phyloP scores from a whole-genome alignment of 2,329 filamentous ascomycete species.

The Talaromyces sp. region DNA sequence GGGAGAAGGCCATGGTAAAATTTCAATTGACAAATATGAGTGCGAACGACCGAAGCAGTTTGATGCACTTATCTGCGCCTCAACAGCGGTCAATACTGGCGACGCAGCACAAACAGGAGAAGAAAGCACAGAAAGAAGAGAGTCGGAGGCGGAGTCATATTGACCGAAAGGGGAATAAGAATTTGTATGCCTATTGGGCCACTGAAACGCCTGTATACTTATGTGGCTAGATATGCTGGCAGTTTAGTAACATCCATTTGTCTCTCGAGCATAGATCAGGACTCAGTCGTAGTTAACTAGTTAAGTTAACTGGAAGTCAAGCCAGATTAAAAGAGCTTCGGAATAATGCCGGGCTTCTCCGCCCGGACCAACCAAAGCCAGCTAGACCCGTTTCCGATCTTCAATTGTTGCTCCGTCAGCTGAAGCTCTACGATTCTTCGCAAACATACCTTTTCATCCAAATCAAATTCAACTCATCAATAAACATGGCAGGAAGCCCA shows the following conservation, averaged over 20 bases:
- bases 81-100: constrained; percentile 7
- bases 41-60: constrained; percentile 1
- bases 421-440: constrained; percentile 13
- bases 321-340: constrained; percentile 3
- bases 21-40: constrained; percentile 3
- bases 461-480: constrained; percentile 20
- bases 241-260: too few relatives aligned
- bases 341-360: constrained; percentile 12
- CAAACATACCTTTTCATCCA: constrained; percentile 19
- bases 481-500: constrained; percentile 50
- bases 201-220: constrained; percentile 11
- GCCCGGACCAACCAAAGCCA: constrained; percentile 4
- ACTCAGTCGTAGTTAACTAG: too few relatives aligned
- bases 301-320: not conserved
- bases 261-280: too few relatives aligned
- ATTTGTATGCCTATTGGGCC: constrained; percentile 14
- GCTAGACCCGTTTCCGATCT: constrained; percentile 19
- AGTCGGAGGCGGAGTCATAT: constrained; percentile 5
- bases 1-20: constrained; percentile 5
- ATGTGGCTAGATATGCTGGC: constrained; percentile 6
- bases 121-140: constrained; percentile 9
- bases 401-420: constrained; percentile 16
- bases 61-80: constrained; percentile 8
- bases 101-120: constrained; percentile 2
- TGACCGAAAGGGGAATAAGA: constrained; percentile 12